phyloP scores from a whole-genome alignment of 805 yeast genomes.

The Candida morakotiae region DNA sequence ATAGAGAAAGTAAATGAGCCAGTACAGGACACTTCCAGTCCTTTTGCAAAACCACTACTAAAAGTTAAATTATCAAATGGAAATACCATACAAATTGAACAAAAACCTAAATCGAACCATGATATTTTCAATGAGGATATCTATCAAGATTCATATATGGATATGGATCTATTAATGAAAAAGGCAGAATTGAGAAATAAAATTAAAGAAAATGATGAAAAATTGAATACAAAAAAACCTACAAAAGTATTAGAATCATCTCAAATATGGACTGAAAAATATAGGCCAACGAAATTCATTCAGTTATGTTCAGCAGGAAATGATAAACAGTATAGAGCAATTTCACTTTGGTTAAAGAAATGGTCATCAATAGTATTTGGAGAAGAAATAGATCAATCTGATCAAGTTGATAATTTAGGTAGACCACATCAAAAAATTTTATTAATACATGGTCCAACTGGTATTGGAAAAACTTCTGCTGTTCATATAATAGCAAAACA shows the following conservation, averaged over 20 bases:
- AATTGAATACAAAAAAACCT: constrained; percentile 5
- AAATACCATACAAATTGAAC: constrained; percentile 11
- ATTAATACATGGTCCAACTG: constrained; percentile 88
- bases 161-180: constrained; percentile 17
- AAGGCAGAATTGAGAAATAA: constrained; percentile 16
- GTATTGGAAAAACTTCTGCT: constrained; percentile 87
- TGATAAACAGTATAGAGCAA: constrained; percentile 34
- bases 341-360: constrained; percentile 38
- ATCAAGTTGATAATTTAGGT: constrained; percentile 24
- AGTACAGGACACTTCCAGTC: not conserved
- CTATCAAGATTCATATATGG: constrained; percentile 10
- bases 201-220: constrained; percentile 13
- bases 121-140: not conserved
- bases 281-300: constrained; percentile 30
- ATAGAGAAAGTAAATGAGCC: not conserved
- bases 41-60: constrained; percentile 8
- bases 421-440: constrained; percentile 53
- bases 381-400: constrained; percentile 10
- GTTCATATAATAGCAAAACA: constrained; percentile 82
- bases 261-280: constrained; percentile 37
- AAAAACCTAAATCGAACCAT: constrained; percentile 5
- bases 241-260: constrained; percentile 3
- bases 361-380: constrained; percentile 34
- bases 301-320: constrained; percentile 43
- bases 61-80: constrained; percentile 20